A percentile compares a stretch with the other conserved stretches of the same genome.
Conservation (phyloP, 495 filamentous ascomycete species). For the Aspergillus steynii region DNA sequence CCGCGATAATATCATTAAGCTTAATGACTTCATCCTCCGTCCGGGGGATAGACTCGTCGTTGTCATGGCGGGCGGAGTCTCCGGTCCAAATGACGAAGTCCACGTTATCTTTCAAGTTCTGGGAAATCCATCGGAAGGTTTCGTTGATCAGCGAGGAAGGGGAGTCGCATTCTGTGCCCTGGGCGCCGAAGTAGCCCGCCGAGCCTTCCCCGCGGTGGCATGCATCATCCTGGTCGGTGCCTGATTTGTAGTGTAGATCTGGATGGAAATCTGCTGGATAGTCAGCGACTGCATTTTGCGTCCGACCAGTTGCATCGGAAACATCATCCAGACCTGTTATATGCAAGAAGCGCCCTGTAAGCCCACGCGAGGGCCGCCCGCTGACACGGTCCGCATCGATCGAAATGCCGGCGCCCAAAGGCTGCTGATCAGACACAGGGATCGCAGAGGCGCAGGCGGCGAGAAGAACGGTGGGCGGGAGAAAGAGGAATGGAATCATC, state of each 20-base stretch:
- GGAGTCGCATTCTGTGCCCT: constrained; percentile 85
- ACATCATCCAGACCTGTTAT: constrained; percentile 71
- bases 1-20: constrained; percentile 71
- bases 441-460: constrained; percentile 17
- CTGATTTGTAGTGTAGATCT: constrained; percentile 77
- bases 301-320: constrained; percentile 1
- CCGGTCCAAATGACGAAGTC: constrained; percentile 99
- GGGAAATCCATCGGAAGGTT: constrained; percentile 90
- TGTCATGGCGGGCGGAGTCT: constrained; percentile 93
- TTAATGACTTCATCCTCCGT: constrained; percentile 68
- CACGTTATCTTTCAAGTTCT: constrained; percentile 76
- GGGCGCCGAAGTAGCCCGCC: constrained; percentile 79
- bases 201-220: constrained; percentile 80
- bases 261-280: constrained; percentile 75
- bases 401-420: constrained; percentile 8
- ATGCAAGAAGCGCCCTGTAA: constrained; percentile 80
- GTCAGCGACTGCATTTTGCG: constrained; percentile 5
- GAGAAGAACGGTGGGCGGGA: constrained; percentile 13
- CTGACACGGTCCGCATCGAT: background rate
- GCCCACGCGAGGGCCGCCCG: constrained; percentile 13
- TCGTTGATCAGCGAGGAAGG: constrained; percentile 78
- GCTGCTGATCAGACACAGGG: constrained; percentile 18
- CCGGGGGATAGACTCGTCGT: constrained; percentile 81
- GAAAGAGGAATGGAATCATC: constrained; percentile 20
- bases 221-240: constrained; percentile 62